phyloP scores from a whole-genome alignment of 2,329 filamentous ascomycete genomes.

The Curvularia hawaiiensis region DNA sequence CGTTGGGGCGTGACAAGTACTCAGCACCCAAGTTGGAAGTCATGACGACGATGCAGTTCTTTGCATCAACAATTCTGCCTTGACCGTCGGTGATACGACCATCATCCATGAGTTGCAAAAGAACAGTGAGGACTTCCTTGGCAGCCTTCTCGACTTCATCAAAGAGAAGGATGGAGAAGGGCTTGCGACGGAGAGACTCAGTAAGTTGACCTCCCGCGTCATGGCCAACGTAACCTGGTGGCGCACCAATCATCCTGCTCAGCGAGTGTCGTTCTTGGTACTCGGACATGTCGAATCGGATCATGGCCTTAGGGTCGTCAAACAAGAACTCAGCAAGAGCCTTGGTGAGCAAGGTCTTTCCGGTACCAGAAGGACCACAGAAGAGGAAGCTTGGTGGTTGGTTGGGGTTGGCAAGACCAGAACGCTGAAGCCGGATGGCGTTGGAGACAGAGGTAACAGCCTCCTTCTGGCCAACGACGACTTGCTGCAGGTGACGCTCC shows the following conservation, averaged over 20 bases:
- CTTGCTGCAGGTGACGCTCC: slow-evolving; percentile 82
- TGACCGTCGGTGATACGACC: slow-evolving; percentile 98
- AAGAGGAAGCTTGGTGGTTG: slow-evolving; percentile 98
- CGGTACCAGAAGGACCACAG: slow-evolving; percentile 96
- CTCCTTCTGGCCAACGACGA: slow-evolving; percentile 93
- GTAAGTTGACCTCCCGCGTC: slow-evolving; percentile 96
- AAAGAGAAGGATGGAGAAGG: slow-evolving; percentile 97
- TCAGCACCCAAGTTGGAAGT: slow-evolving; percentile 97
- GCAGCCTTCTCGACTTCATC: slow-evolving; percentile 99
- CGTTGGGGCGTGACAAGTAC: slow-evolving; percentile 80
- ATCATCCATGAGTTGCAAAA: slow-evolving; percentile 99
- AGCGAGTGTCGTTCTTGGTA: slow-evolving; percentile 97
- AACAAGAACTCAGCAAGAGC: slow-evolving; percentile 97
- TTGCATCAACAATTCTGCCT: slow-evolving; percentile 90
- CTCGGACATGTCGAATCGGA: slow-evolving; percentile 99
- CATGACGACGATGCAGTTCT: slow-evolving; percentile 99
- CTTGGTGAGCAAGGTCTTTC: slow-evolving; percentile 97
- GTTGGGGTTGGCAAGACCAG: slow-evolving; percentile 93
- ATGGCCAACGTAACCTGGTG: slow-evolving; percentile 95
- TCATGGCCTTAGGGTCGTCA: slow-evolving; percentile 96
- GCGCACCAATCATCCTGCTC: slow-evolving; percentile 96
- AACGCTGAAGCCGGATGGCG: slow-evolving; percentile 92
- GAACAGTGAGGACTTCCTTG: slow-evolving; percentile 94
- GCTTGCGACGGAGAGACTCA: slow-evolving; percentile 88
- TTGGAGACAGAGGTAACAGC: slow-evolving; percentile 93